Conservation (phyloP, 2,329 filamentous ascomycete species). For the Ceratocystis eucalypticola region DNA sequence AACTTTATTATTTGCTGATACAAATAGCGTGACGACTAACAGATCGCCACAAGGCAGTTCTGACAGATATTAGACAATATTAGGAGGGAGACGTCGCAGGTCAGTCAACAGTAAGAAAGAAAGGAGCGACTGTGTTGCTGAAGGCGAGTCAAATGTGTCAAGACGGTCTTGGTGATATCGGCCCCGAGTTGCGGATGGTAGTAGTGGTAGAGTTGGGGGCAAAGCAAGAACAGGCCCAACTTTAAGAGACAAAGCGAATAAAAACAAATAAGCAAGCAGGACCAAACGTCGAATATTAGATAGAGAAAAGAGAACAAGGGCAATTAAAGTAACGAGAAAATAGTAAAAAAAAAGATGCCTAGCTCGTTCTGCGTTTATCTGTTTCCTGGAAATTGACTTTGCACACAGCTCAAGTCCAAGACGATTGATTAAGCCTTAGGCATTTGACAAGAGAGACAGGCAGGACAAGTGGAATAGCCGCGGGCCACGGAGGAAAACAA, state of each 20-base stretch:
- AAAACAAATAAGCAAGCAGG: not conserved
- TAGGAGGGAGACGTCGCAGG: not conserved
- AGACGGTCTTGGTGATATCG: not conserved
- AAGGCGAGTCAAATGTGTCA: conserved; percentile 1
- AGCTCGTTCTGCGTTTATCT: not conserved
- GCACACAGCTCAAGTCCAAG: not conserved
- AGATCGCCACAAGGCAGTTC: not conserved
- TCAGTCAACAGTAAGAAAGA: conserved; percentile 17
- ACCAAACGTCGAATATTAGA: not conserved
- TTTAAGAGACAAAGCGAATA: not conserved
- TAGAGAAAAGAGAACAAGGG: not conserved
- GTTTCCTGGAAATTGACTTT: not conserved
- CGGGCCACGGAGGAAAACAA: not conserved
- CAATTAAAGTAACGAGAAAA: not conserved
- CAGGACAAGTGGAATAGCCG: not conserved
- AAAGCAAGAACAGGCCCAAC: not conserved
- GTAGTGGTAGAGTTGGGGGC: not conserved
- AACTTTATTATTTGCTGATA: not conserved
- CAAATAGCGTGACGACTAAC: not conserved
- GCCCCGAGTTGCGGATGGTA: not conserved
- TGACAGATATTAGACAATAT: not conserved
- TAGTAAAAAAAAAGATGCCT: not conserved
- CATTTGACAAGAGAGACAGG: not conserved
- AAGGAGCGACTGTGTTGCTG: conserved; percentile 18
- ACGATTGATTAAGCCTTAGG: not conserved